Percentiles rank a stretch among this genome's conserved stretches.
These are phyloP conservation scores for Suillus hirtellus DNA, from an alignment of 768 basidiomycete species.

Conservation along the genomic window DNA sequence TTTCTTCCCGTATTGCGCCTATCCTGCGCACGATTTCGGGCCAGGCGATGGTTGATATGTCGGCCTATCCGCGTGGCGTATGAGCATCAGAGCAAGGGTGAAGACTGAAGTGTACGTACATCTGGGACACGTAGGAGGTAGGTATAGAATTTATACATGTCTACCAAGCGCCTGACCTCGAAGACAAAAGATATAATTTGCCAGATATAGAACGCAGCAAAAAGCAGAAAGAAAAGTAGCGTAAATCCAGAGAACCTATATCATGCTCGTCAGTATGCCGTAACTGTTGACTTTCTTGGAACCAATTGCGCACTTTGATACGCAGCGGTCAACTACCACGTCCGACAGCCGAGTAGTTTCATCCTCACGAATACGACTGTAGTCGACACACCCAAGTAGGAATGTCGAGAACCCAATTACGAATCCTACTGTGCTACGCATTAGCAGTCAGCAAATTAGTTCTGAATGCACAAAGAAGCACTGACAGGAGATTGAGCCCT, in stretches of 20 bases:
- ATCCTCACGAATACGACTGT: slow-evolving; percentile 72
- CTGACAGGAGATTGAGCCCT: slow-evolving; percentile 93
- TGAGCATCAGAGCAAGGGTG: slow-evolving; percentile 10
- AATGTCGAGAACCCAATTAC: slow-evolving; percentile 99
- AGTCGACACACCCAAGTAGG: slow-evolving; percentile 92
- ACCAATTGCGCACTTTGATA: slow-evolving; percentile 64
- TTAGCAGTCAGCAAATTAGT: slow-evolving; percentile 25
- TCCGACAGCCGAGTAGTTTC: slow-evolving; percentile 71
- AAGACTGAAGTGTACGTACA: slow-evolving; percentile 44
- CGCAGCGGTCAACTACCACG: slow-evolving; percentile 79
- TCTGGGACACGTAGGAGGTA: slow-evolving; percentile 93
- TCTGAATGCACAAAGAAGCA: slow-evolving; percentile 29
- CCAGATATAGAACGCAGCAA: slow-evolving; percentile 87
- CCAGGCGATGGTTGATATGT: slow-evolving; percentile 98
- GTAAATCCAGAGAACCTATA: slow-evolving; percentile 82
- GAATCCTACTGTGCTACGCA: slow-evolving; percentile 88
- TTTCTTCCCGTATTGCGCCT: slow-evolving; percentile 85
- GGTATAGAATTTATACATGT: slow-evolving; percentile 97
- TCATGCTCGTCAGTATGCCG: slow-evolving; percentile 18
- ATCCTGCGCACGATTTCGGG: slow-evolving; percentile 91
- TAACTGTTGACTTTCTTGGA: not conserved
- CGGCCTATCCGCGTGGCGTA: slow-evolving; percentile 59
- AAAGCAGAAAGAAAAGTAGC: slow-evolving; percentile 79
- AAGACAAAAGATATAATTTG: slow-evolving; percentile 80
- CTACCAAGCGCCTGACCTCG: slow-evolving; percentile 74